Conservation (phyloP, 2,329 filamentous ascomycete genomes). For the Fusarium vanettenii region DNA sequence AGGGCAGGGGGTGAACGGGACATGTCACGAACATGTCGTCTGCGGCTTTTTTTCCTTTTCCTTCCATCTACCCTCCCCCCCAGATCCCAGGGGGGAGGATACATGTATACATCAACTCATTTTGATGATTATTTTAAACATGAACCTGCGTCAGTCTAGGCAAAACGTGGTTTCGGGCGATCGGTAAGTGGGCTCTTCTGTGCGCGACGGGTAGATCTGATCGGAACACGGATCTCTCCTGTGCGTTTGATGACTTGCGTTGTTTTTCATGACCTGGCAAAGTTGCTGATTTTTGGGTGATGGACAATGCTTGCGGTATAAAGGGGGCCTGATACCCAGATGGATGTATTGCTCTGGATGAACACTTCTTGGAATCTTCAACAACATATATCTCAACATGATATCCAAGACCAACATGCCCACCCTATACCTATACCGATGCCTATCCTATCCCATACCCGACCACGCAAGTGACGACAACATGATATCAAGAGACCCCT, state of each 20-base stretch:
- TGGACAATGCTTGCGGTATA: background rate
- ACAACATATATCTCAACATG: background rate
- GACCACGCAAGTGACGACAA: background rate
- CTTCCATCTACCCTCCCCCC: background rate
- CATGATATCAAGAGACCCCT: background rate
- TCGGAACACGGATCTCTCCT: conserved; percentile 28
- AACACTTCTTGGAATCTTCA: background rate
- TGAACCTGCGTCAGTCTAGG: background rate
- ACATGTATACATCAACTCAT: background rate
- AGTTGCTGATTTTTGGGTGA: conserved; percentile 6
- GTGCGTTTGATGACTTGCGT: conserved; percentile 8
- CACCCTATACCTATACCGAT: background rate
- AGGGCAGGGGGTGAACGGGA: conserved; percentile 21
- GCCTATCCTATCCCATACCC: background rate
- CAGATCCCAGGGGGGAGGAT: background rate
- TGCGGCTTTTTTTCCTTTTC: conserved; percentile 31
- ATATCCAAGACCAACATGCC: background rate
- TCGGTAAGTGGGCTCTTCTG: conserved; percentile 37
- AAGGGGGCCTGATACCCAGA: background rate
- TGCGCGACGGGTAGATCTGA: conserved; percentile 28
- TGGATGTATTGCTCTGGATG: background rate
- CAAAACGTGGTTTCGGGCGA: conserved; percentile 28
- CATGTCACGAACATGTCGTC: conserved; percentile 14
- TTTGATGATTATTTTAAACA: conserved; percentile 9
- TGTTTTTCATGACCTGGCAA: conserved; percentile 16